Conservation (phyloP, 768 basidiomycete species). For the Lactarius trivialis region DNA sequence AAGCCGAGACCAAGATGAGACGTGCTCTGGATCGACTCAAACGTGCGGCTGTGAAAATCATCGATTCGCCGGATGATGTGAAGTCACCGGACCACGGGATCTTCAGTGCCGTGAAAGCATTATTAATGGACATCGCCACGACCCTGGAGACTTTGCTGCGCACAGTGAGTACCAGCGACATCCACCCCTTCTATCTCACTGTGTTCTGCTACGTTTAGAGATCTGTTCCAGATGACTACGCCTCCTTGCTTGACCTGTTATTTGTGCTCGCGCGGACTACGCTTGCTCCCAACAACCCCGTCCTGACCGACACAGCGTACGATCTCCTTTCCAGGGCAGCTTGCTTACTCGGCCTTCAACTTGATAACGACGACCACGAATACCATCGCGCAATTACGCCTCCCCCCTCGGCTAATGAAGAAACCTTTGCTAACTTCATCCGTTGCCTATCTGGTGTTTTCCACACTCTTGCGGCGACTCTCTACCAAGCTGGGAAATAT, state of each 20-base stretch:
- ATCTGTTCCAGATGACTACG: conserved; percentile 32
- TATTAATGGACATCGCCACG: conserved; percentile 34
- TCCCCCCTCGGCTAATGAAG: not conserved
- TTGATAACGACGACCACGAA: not conserved
- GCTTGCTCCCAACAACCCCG: conserved; percentile 36
- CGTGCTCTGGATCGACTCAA: conserved; percentile 56
- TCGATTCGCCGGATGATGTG: conserved; percentile 33
- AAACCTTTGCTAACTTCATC: conserved; percentile 42
- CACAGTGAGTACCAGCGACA: not conserved
- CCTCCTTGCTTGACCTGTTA: conserved; percentile 46
- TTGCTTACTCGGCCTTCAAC: conserved; percentile 25
- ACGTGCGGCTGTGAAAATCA: conserved; percentile 40
- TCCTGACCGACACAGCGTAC: conserved; percentile 43
- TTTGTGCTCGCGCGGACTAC: conserved; percentile 47
- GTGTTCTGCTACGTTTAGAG: conserved; percentile 4
- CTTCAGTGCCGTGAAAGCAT: conserved; percentile 18
- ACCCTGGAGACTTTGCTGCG: conserved; percentile 7
- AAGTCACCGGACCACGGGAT: not conserved
- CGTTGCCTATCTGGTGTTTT: conserved; percentile 69
- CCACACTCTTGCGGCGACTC: conserved; percentile 58
- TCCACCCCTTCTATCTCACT: not conserved
- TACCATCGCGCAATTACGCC: not conserved
- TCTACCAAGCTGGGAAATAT: conserved; percentile 59
- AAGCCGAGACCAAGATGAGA: conserved; percentile 47
- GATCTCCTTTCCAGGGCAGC: conserved; percentile 42